Percentiles rank a stretch among this genome's conserved stretches.
Evolutionary conservation across 306 rosid species (phyloP).

Genomic region (Quercus wislizeni): DNA sequence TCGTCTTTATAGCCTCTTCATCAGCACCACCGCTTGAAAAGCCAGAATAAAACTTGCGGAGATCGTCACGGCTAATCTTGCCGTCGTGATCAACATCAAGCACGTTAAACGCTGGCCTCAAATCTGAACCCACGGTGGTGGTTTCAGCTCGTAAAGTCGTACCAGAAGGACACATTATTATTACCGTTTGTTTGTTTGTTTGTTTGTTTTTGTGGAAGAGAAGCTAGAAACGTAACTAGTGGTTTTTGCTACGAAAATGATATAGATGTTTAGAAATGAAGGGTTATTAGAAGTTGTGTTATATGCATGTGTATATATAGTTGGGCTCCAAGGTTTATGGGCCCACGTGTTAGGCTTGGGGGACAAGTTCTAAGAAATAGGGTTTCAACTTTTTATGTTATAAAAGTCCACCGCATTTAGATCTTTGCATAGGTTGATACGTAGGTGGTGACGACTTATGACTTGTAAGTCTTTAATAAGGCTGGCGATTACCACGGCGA

Average conservation of each 20-base stretch:
- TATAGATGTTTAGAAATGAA: not conserved
- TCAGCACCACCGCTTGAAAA: conserved; percentile 23
- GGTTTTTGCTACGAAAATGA: not conserved
- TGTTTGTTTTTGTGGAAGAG: not conserved
- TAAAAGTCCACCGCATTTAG: no score
- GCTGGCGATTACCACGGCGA: no score
- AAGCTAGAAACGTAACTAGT: not conserved
- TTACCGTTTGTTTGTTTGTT: not conserved
- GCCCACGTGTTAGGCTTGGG: not conserved
- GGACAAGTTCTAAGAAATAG: not conserved
- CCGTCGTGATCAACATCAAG: conserved; percentile 84
- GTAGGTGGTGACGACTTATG: conserved; percentile 8
- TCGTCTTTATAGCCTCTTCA: conserved; percentile 53
- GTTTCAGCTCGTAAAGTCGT: conserved; percentile 2
- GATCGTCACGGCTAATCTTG: conserved; percentile 77
- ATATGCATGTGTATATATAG: not conserved
- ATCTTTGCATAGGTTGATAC: not conserved
- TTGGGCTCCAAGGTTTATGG: not conserved
- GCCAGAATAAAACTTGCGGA: conserved; percentile 55
- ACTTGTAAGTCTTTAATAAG: not conserved
- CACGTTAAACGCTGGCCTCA: conserved; percentile 69
- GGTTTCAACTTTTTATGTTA: not conserved
- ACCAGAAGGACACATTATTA: conserved; percentile 62
- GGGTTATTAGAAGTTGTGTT: not conserved
- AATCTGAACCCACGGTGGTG: conserved; percentile 7